Evolutionary conservation across 257 asterid genomes (phyloP).

Genomic region (Salvia rosmarinus): DNA sequence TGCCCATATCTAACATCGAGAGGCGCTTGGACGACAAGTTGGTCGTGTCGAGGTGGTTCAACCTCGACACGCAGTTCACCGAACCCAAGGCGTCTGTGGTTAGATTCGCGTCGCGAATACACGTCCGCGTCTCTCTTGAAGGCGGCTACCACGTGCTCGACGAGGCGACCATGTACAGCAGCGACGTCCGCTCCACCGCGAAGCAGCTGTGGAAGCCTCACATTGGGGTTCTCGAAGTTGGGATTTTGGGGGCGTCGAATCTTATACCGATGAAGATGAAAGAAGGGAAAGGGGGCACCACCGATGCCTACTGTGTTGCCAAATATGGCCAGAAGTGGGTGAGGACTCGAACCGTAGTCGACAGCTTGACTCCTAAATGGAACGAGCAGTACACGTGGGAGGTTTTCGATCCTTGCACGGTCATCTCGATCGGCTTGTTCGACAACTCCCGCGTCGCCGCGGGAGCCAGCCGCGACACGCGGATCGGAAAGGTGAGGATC

Average conservation of each 20-base stretch:
- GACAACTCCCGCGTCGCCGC: constrained; percentile 60
- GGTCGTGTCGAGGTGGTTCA: too few relatives aligned
- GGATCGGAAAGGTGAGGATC: constrained; percentile 74
- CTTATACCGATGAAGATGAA: constrained; percentile 85
- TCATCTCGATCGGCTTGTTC: constrained; percentile 68
- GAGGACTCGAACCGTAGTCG: constrained; percentile 68
- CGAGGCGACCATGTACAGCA: constrained; percentile 68
- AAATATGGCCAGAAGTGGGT: constrained; percentile 85
- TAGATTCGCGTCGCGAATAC: too few relatives aligned
- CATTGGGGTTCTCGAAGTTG: constrained; percentile 70
- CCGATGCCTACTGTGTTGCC: constrained; percentile 82
- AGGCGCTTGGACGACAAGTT: too few relatives aligned
- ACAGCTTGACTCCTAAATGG: constrained; percentile 65
- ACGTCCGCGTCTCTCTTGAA: constrained; percentile 71
- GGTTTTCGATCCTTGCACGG: constrained; percentile 82
- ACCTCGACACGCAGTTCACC: too few relatives aligned
- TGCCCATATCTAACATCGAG: too few relatives aligned
- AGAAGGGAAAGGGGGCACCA: constrained; percentile 64
- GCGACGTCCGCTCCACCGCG: constrained; percentile 78
- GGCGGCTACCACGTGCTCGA: constrained; percentile 85
- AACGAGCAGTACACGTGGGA: constrained; percentile 88
- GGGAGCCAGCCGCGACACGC: constrained; percentile 41
- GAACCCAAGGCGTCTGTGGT: too few relatives aligned
- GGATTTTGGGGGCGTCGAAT: constrained; percentile 64
- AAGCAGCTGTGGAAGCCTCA: constrained; percentile 86